A percentile compares a stretch with the other conserved stretches of the same genome.
Conservation (phyloP, 1,284 basidiomycete species). For the Termitomyces sp. region DNA sequence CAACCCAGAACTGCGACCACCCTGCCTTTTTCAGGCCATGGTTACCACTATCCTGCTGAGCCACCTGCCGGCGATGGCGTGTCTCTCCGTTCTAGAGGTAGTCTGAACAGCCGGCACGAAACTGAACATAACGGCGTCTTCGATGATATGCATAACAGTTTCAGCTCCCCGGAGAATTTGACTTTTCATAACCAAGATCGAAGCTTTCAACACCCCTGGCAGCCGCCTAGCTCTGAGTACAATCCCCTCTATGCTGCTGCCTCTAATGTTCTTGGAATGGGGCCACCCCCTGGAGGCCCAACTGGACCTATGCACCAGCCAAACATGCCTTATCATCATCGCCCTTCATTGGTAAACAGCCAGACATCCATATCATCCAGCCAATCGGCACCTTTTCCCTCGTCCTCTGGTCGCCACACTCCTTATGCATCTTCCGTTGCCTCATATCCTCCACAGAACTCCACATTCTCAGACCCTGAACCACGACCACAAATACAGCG, state of each 20-base stretch:
- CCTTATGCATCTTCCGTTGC: constrained; percentile 20
- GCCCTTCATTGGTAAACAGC: constrained; percentile 20
- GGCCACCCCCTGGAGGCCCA: constrained; percentile 43
- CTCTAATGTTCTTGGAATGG: constrained; percentile 77
- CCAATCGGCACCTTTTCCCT: constrained; percentile 15
- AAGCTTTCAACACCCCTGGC: constrained; percentile 27
- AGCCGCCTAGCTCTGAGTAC: constrained; percentile 32
- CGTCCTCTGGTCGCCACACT: constrained; percentile 14
- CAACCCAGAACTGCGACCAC: constrained; percentile 33
- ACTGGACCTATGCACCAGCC: constrained; percentile 18
- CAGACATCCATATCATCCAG: constrained; percentile 16
- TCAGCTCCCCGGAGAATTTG: constrained; percentile 19
- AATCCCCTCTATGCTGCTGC: constrained; percentile 67
- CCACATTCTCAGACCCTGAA: constrained; percentile 37
- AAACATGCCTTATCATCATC: constrained; percentile 17
- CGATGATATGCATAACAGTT: constrained; percentile 16
- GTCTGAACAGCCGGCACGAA: constrained; percentile 17
- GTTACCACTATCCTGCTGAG: constrained; percentile 7
- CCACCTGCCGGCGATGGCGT: constrained; percentile 19
- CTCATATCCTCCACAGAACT: constrained; percentile 18
- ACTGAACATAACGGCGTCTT: constrained; percentile 16
- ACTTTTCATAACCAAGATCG: constrained; percentile 23
- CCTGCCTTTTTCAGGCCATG: constrained; percentile 25
- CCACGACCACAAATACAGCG: constrained; percentile 53
- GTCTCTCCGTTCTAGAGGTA: constrained; percentile 19